phyloP scores from a whole-genome alignment of 495 filamentous ascomycete genomes.

The Penicillium alfredii region DNA sequence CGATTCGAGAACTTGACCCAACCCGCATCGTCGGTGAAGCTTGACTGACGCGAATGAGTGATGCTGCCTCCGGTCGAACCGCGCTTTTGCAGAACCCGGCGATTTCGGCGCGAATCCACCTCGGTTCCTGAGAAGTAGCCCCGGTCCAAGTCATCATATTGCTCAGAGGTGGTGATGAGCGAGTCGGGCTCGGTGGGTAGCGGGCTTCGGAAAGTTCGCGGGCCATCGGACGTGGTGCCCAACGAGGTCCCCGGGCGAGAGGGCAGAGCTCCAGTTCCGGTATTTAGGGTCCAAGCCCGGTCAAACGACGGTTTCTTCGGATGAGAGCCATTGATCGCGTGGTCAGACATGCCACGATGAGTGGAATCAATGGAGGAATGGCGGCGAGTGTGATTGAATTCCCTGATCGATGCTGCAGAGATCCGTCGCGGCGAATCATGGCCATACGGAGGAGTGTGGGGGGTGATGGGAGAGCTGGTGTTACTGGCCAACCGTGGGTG shows the following conservation, averaged over 20 bases:
- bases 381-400: constrained; percentile 76
- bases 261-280: constrained; percentile 25
- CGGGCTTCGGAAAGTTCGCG: constrained; percentile 18
- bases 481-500: constrained; percentile 34
- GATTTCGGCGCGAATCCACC: constrained; percentile 58
- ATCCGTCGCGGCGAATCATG: constrained; percentile 55
- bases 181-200: constrained; percentile 25
- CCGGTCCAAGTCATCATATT: constrained; percentile 62
- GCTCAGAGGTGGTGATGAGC: constrained; percentile 23
- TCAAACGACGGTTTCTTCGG: constrained; percentile 87
- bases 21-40: constrained; percentile 62
- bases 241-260: constrained; percentile 35
- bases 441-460: constrained; percentile 31
- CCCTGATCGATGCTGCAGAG: constrained; percentile 79
- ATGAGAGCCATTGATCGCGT: constrained; percentile 40
- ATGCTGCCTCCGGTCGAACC: constrained; percentile 47
- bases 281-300: constrained; percentile 77
- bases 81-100: constrained; percentile 78
- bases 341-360: constrained; percentile 28
- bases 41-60: constrained; percentile 57
- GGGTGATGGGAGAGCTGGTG: constrained; percentile 28
- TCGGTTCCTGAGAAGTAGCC: constrained; percentile 94
- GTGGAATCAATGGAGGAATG: constrained; percentile 76
- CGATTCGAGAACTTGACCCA: constrained; percentile 48
- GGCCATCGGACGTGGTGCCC: constrained; percentile 20